phyloP scores from a whole-genome alignment of 2,329 filamentous ascomycete species.

The Trichoderma koningiopsis region DNA sequence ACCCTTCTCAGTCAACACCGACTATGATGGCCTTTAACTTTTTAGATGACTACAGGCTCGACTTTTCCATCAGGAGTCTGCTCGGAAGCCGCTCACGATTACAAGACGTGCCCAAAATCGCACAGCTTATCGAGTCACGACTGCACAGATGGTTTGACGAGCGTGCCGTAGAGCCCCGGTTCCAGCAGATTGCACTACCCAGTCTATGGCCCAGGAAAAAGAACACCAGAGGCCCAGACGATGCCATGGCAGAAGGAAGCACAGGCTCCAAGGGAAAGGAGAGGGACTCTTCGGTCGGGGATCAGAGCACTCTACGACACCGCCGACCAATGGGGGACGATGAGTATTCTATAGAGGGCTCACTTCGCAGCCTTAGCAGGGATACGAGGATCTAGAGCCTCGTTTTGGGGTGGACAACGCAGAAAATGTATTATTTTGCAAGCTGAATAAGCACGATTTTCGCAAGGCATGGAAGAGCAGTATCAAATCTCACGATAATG shows the following conservation, averaged over 20 bases:
- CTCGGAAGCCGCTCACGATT: slow-evolving; percentile 77
- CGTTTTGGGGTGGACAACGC: not conserved
- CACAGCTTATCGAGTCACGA: slow-evolving; percentile 76
- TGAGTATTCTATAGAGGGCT: slow-evolving; percentile 51
- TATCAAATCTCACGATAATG: not conserved
- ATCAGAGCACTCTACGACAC: slow-evolving; percentile 43
- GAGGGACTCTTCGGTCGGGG: slow-evolving; percentile 50
- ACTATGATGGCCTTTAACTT: slow-evolving; percentile 96
- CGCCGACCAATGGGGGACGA: slow-evolving; percentile 43
- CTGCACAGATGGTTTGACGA: slow-evolving; percentile 89
- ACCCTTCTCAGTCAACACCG: slow-evolving; percentile 66
- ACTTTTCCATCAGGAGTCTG: slow-evolving; percentile 78
- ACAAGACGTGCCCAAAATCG: slow-evolving; percentile 87
- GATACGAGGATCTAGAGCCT: slow-evolving; percentile 30
- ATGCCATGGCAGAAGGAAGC: slow-evolving; percentile 51
- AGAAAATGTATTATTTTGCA: not conserved
- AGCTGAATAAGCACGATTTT: not conserved
- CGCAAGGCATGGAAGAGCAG: slow-evolving; percentile 1
- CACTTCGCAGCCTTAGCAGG: slow-evolving; percentile 45
- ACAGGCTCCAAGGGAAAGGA: slow-evolving; percentile 58
- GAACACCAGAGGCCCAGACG: slow-evolving; percentile 75
- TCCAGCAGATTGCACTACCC: slow-evolving; percentile 83
- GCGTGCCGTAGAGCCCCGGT: slow-evolving; percentile 79
- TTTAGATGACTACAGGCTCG: slow-evolving; percentile 81
- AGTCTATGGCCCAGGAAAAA: slow-evolving; percentile 82